Base-by-base conservation (phyloP, 768 basidiomycete species). In the button mushroom (Agaricus bisporus) region DNA sequence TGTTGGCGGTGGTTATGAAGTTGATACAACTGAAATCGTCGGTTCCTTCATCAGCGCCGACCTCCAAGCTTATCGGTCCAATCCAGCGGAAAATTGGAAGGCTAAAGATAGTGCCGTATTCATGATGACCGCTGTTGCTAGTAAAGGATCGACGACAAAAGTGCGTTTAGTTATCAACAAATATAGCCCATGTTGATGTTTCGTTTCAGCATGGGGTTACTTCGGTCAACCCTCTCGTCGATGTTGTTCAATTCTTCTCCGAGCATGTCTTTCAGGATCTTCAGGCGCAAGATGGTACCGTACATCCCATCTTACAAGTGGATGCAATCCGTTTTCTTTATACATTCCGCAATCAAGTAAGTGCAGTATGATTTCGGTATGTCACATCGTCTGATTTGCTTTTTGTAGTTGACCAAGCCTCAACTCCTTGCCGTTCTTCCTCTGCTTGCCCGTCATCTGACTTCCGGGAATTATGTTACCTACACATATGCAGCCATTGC, bases 401-500 rank as follows among this genome's bases (percentile, higher is more conserved):
- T 41, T 53, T 43, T 3, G 20, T 63, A 94, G 89, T 76, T 98
- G 46, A 94, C 92, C 5, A 98, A 98, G 72, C 82, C 86, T 14
- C 95, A 99, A 77, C 76, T 98, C 9, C 77, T 95, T 7, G 85
- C 91, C 2, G 95, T 98, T 18, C 72, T 98, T 1, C 97, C 95
- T 0, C 76, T 91, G 17, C 81, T 98, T 9, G 81, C 86, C 25
- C 83, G 77, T 11, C 95, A 95, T 65, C 82, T 98, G 32, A 72
- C 75, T 5, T 91, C 91, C 17, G 73, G 78, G 48, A 92, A 93
- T 64, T 95, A 92, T 68, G 95, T 98, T 45, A 86, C 88, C 22
- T 95, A 89, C 62, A 95, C 95, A 0, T 98, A 98, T 68, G 93
- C 95, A 8, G 95, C 97, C 15, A 94, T 98, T 61, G 92, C 95